Base-by-base conservation (phyloP, 2,329 filamentous ascomycete species). In the Colletotrichum acutatum region DNA sequence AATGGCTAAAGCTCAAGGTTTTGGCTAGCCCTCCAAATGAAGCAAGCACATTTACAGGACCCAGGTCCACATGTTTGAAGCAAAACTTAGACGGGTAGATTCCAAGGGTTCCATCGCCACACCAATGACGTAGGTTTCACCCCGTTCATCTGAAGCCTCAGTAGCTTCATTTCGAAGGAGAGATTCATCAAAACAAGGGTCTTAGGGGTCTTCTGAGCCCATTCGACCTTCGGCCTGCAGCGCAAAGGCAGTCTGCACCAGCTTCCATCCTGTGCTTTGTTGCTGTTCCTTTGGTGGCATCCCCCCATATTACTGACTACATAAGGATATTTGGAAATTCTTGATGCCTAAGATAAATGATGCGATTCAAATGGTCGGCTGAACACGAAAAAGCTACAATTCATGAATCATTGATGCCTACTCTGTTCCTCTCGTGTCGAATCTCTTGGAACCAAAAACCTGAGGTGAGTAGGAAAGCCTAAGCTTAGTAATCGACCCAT, bases 401-500 rank as follows among this genome's bases (percentile, higher is more conserved):
- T n/a, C 49, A 62, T 68, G 57, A 30, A 22, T 46, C 14, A 24
- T 37, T 58, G 52, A 6, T 5, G 5, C 22, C 32, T 34, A 12
- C 32, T 34, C 32, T 34, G 11, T 19, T 2, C 4, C 7, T 49
- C 1, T 5, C 8, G 24, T 5, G 30, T 22, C n/a, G 68, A 71
- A 71, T 22, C 28, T 22, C 24, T 54, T 71, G 16, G 68, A 71
- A 71, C 12, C 6, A 19, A 14, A 19, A 32, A 26, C 16, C n/a
- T 26, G 46, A 63, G 61, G 46, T 60, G 37, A 24, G 42, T 22
- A 24, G 30, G 37, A 11, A 54, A 22, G 32, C 22, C 19, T n/a
- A 19, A 32, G 70, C 66, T 72, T 72, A 72, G 54, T 64, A 72
- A 72, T 72, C 14, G 30, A 12, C 34, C 62, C 46, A 49, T 16